phyloP scores from a whole-genome alignment of 352 stramenopile species.

The Pythium phragmiticola region DNA sequence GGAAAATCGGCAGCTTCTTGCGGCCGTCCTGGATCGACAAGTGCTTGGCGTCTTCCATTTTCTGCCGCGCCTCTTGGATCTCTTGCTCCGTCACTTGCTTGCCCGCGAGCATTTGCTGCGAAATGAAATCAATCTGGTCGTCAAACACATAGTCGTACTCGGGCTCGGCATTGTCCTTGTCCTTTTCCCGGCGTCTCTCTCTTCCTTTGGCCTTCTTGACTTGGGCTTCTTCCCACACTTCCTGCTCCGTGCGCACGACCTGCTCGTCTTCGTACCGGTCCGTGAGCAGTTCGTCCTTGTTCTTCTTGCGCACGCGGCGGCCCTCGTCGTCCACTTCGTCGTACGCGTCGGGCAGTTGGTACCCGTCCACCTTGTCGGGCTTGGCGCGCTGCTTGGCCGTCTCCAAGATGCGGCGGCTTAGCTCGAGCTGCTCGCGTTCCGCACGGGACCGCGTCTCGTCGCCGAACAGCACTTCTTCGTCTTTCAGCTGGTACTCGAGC shows the following conservation, averaged over 20 bases:
- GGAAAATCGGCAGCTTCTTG: constrained; percentile 96
- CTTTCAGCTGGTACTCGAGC: constrained; percentile 83
- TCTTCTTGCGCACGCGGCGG: constrained; percentile 87
- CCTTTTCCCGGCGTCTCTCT: constrained; percentile 74
- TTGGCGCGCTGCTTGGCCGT: constrained; percentile 66
- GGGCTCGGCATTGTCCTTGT: constrained; percentile 50
- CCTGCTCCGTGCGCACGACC: constrained; percentile 95
- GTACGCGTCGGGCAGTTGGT: constrained; percentile 96
- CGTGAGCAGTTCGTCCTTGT: constrained; percentile 93
- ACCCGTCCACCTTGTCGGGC: constrained; percentile 76
- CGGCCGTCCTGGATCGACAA: constrained; percentile 95
- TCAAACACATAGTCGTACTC: constrained; percentile 98
- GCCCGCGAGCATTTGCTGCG: constrained; percentile 83
- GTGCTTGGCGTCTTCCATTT: constrained; percentile 82
- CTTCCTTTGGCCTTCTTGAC: constrained; percentile 82
- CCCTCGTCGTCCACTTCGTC: constrained; percentile 91
- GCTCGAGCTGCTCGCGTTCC: constrained; percentile 83
- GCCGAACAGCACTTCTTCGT: constrained; percentile 84
- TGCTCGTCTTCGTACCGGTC: constrained; percentile 93
- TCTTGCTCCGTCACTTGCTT: constrained; percentile 85
- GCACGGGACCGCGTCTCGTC: constrained; percentile 65
- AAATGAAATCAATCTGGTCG: constrained; percentile 99
- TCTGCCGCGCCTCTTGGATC: constrained; percentile 60
- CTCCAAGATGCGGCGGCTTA: constrained; percentile 91
- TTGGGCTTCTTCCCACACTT: constrained; percentile 98